Base-by-base conservation (phyloP, 2,329 filamentous ascomycete genomes). In the Diaporthe batatas region DNA sequence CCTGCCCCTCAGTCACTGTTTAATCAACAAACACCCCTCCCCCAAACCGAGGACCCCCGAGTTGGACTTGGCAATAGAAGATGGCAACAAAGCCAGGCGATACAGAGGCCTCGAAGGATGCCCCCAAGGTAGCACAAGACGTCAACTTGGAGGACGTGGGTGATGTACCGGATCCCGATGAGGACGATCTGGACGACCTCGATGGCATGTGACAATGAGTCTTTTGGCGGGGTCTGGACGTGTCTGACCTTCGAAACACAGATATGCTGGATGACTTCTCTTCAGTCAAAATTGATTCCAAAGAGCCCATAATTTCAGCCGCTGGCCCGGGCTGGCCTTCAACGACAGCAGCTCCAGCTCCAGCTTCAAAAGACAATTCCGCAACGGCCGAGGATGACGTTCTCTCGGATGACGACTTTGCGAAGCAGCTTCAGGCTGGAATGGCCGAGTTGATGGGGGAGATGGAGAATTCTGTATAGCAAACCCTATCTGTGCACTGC, bases 251-350 rank as follows among this genome's bases (percentile, higher is more conserved):
- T 69, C 58, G 3, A 44, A n/a, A 32, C 21, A 55, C 76, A 96
- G 96, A 98, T 78, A 93, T 98, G 82, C 91, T 99, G 34, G 94
- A 98, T 80, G 93, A 98, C 76, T 99, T 99, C 83, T 91, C 92
- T 54, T 84, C 92, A 36, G 86, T 87, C 68, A 91, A 91, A 76
- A 78, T 91, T 73, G 84, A 89, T 76, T 79, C 83, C 77, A 87
- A 86, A 80, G 79, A 81, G 29, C 78, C 81, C 74, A 71, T 77
- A 70, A 71, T 71, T 73, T 53, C 80, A 7, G 68, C 55, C 11
- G 54, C 80, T 23, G 77, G 68, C 1, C 75, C 78, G 42, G 75
- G 75, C 39, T 75, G 75, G 53, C 77, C 80, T 18, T 58, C 77
- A n/a, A 68, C 76, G 2, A 71, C 74, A 47, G 71, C 77, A 32